Conservation (phyloP, 2,329 filamentous ascomycete genomes). For the Trichophyton equinum region DNA sequence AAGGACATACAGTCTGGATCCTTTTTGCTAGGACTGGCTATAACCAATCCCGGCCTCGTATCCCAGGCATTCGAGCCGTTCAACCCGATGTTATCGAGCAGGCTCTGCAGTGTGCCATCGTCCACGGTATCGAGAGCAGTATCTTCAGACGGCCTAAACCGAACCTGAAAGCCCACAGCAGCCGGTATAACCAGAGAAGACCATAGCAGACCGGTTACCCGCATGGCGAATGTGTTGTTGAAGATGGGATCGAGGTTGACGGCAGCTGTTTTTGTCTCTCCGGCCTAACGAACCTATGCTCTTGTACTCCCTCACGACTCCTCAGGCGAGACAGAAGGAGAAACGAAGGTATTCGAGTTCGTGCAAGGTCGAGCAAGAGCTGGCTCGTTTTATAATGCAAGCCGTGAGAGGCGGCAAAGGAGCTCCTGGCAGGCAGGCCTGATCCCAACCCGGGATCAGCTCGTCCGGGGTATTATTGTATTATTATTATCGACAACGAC, state of each 20-base stretch:
- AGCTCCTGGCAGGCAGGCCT: not conserved
- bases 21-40: conserved; percentile 45
- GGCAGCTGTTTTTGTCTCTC: too few relatives aligned
- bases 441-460: not conserved
- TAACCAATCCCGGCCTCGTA: conserved; percentile 39
- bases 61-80: conserved; percentile 39
- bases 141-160: conserved; percentile 7
- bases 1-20: conserved; percentile 42
- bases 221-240: not conserved
- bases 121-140: conserved; percentile 31
- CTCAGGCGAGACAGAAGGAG: not conserved
- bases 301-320: too few relatives aligned
- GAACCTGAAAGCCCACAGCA: not conserved
- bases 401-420: not conserved
- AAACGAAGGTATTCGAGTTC: not conserved
- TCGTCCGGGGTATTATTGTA: too few relatives aligned
- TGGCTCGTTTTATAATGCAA: not conserved
- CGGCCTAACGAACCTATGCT: too few relatives aligned
- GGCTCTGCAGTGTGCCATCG: conserved; percentile 40
- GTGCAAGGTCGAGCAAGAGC: not conserved
- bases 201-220: not conserved
- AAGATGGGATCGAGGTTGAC: not conserved
- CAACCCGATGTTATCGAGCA: conserved; percentile 45
- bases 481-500: not conserved
- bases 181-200: conserved; percentile 3